Evolutionary conservation across 805 yeast genomes (phyloP).

Genomic region (Saccharomycopsis fibuligera): DNA sequence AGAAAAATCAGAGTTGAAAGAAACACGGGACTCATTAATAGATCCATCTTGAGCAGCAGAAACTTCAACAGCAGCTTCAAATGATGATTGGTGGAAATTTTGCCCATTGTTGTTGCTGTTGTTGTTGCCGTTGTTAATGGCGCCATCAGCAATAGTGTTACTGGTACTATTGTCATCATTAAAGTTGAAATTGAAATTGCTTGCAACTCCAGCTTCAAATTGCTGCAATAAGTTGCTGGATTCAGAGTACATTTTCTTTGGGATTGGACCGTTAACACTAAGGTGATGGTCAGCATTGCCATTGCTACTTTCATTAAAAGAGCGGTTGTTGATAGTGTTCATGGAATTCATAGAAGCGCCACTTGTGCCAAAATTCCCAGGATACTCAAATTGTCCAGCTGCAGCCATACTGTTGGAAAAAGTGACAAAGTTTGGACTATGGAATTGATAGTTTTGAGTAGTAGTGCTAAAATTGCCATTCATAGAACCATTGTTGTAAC

Average conservation of each 20-base stretch:
- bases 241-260: constrained; percentile 8
- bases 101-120: background rate
- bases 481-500: background rate
- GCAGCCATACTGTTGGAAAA: background rate
- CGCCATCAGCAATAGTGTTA: too few relatives aligned
- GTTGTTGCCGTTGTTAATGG: background rate
- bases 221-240: constrained; percentile 1
- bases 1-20: constrained; percentile 12
- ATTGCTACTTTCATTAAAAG: background rate
- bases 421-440: background rate
- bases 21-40: background rate
- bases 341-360: too few relatives aligned
- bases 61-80: background rate
- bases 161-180: background rate
- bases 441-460: background rate
- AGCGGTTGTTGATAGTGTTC: too few relatives aligned
- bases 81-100: background rate
- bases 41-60: background rate
- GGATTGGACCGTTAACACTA: constrained; percentile 3
- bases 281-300: background rate
- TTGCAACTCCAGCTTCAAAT: background rate
- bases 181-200: background rate
- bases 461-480: background rate
- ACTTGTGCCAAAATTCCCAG: background rate
- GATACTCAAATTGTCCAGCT: background rate